These are phyloP conservation scores for Penicillium tannophilum DNA, from an alignment of 495 filamentous ascomycete species.

Conservation along the genomic window DNA sequence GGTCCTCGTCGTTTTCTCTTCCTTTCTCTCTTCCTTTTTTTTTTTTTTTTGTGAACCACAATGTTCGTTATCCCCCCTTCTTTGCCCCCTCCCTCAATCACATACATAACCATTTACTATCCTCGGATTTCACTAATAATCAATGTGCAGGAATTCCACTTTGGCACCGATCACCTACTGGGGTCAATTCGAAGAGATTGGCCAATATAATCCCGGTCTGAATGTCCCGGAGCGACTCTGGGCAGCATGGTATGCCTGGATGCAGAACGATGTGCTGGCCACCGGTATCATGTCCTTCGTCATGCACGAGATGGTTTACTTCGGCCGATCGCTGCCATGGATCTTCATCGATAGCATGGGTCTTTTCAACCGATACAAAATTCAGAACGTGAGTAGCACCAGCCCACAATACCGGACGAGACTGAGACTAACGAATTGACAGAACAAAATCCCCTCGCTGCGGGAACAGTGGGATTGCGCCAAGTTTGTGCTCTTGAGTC, in stretches of 20 bases:
- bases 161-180: constrained; percentile 66
- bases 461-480: constrained; percentile 95
- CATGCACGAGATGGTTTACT: constrained; percentile 94
- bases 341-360: constrained; percentile 88
- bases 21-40: background rate
- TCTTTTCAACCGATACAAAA: constrained; percentile 88
- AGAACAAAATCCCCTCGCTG: constrained; percentile 88
- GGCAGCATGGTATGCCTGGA: constrained; percentile 97
- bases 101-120: background rate
- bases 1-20: background rate
- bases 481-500: constrained; percentile 82
- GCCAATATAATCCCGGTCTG: constrained; percentile 82
- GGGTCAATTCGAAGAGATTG: constrained; percentile 82
- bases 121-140: background rate
- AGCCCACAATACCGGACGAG: too few species aligned
- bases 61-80: constrained; percentile 7
- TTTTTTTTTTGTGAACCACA: background rate
- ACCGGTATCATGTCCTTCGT: constrained; percentile 96
- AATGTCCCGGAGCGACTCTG: constrained; percentile 84
- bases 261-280: constrained; percentile 94
- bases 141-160: constrained; percentile 56
- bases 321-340: constrained; percentile 90
- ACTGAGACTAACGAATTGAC: constrained; percentile 2
- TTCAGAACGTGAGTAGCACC: constrained; percentile 70
- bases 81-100: background rate